Evolutionary conservation across 1,284 basidiomycete genomes (phyloP), one percentile per base, ranked within the genome.

Genomic region (Fomitiporia mediterranea): DNA sequence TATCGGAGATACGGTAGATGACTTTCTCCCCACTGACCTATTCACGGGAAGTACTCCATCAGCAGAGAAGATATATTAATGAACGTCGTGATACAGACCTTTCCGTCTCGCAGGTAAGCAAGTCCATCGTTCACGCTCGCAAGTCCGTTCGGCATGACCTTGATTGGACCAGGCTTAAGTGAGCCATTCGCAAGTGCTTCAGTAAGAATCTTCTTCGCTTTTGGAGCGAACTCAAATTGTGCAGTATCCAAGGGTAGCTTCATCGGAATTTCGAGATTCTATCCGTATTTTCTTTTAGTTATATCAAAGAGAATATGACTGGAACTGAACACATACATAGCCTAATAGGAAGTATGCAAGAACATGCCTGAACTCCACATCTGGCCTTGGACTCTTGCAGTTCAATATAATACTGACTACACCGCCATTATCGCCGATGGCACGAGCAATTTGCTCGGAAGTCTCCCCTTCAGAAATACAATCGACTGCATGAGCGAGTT

Each of bases 261-360:
- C 30, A 49, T 4, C 21, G 54, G 27, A 15, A 35, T n/a, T 15
- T 52, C 53, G 28, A 50, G 38, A 2, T 37, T 39, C 17, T 44
- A 38, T 28, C 21, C 25, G 21, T 4, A 58, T 21, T 13, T 15
- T 34, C 46, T 21, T 15, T 42, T 13, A 19, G 37, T 13, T 7
- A 23, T 21, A 19, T 48, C 64, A 59, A 42, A 11, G 65, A 64
- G 61, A 60, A 3, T 61, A 63, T 5, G 60, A 59, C 3, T 61
- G 53, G n/a, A n/a, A n/a, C n/a, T n/a, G n/a, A n/a, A n/a, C n/a
- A n/a, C n/a, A n/a, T n/a, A n/a, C n/a, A n/a, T 17, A 32, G 15
- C 66, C 67, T 6, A 70, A 44, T 21, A 66, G 59, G 0, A 61
- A 52, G 51, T 67, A 68, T 9, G 65, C 65, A 17, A 71, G 60